phyloP scores from a whole-genome alignment of 805 yeast species.

The Candida easanensis region DNA sequence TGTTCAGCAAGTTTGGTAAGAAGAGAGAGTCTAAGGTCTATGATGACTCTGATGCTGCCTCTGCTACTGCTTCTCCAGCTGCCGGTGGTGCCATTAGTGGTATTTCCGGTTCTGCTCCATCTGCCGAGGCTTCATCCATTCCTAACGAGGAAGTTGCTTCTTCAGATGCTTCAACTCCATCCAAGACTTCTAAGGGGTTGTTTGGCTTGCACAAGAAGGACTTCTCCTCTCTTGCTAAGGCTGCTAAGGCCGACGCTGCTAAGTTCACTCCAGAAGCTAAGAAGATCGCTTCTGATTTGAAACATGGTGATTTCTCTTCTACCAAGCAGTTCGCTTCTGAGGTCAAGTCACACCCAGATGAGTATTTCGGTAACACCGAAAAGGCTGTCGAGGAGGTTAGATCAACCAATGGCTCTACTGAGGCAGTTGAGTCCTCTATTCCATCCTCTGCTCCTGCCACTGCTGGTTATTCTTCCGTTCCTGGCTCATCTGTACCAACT shows the following conservation, averaged over 20 bases:
- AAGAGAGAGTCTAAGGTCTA: not conserved
- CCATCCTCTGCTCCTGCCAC: slow-evolving; percentile 1
- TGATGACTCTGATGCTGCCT: not conserved
- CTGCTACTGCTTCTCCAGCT: not conserved
- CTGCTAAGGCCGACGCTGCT: slow-evolving; percentile 11
- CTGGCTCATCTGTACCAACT: not conserved
- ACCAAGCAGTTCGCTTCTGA: slow-evolving; percentile 11
- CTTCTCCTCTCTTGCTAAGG: slow-evolving; percentile 7
- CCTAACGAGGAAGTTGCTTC: too few species aligned
- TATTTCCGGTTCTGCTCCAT: not conserved
- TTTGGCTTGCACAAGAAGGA: slow-evolving; percentile 13
- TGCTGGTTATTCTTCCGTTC: not conserved
- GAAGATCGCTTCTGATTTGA: slow-evolving; percentile 8
- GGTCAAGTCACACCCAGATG: slow-evolving; percentile 9
- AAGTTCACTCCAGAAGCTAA: slow-evolving; percentile 26
- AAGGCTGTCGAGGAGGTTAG: slow-evolving; percentile 2
- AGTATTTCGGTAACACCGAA: slow-evolving; percentile 12
- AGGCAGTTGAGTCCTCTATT: not conserved
- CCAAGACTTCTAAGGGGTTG: slow-evolving; percentile 5
- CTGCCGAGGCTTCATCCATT: not conserved
- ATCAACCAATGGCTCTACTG: not conserved
- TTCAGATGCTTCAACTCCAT: slow-evolving; percentile 4
- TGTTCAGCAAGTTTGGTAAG: slow-evolving; percentile 2
- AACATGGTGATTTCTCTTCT: slow-evolving; percentile 13
- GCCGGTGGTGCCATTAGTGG: too few species aligned